Base-by-base conservation (phyloP, 495 filamentous ascomycete species). In the Podospora comata region DNA sequence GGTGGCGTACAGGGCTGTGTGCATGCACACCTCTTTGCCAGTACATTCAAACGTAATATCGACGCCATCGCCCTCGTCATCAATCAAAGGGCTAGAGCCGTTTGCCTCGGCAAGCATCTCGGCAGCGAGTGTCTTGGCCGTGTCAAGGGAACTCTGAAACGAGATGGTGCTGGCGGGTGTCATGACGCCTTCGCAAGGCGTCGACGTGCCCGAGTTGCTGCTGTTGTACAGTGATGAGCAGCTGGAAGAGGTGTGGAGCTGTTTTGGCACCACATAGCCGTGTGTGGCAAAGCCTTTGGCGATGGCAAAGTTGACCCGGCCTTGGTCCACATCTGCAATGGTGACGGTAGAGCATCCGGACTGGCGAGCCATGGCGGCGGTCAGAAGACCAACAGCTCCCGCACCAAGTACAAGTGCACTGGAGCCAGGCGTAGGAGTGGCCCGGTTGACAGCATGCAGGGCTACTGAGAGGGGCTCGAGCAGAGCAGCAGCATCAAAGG, bases 31-130 rank as follows among this genome's bases (percentile, higher is more conserved):
- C 48, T 93, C 92, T 64, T 94, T 92, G 58, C 94, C 94, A 0
- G 94, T 97, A 77, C 94, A 97, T 73, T 97, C 94, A 73, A 96
- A 96, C 6, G 92, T 88, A 7, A 90, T 81, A 68, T 92, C 89
- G 23, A 96, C 88, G 23, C 92, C 91, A 2, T 87, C 83, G 15
- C 85, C 79, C 15, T 82, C 81, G 27, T 83, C 82, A 0, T 85
- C 84, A 11, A 74, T 61, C 28, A 78, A 23, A 3, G 68, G 61
- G 15, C 71, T 61, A 18, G 72, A 53, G 4, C 72, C 59, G 58
- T 71, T 74, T 3, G 79, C 82, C 0, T 86, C 82, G n/a, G 85
- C 79, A 7, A 84, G 73, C 34, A 89, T 81, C 26, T 79, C 82
- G 3, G 74, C 79, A 5, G 89, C 89, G 0, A 85, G 81, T 34